Percentiles rank a stretch among this genome's conserved stretches.
Conservation (phyloP, 345 rosid species). For the Camelina neglecta region DNA sequence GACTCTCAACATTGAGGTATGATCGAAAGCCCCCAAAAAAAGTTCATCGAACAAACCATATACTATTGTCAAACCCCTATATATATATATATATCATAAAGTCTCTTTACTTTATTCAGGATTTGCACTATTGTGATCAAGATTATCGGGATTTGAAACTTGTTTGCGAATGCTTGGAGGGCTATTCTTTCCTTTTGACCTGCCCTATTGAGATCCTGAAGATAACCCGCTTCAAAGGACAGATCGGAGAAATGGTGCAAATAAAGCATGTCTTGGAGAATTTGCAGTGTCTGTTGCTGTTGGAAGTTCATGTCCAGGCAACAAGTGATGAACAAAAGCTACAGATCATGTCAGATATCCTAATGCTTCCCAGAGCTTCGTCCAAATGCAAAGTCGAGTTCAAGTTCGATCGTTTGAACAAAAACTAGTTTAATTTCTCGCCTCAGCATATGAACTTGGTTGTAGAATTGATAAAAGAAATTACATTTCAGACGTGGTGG, state of each 20-base stretch:
- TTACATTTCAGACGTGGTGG: too few relatives aligned
- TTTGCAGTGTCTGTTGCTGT: not conserved
- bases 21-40: not conserved
- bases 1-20: not conserved
- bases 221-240: rapidly evolving
- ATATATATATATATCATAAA: not conserved
- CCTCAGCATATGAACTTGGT: not conserved
- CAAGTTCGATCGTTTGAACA: not conserved
- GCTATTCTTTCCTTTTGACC: not conserved
- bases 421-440: not conserved
- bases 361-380: not conserved
- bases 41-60: not conserved
- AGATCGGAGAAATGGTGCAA: not conserved
- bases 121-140: not conserved
- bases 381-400: not conserved
- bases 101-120: not conserved
- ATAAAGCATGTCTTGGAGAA: not conserved
- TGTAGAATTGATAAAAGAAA: too few relatives aligned
- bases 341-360: not conserved
- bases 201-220: not conserved
- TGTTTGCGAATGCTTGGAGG: not conserved
- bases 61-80: too few relatives aligned
- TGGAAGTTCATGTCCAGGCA: not conserved
- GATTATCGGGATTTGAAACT: not conserved
- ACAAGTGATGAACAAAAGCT: not conserved